Conservation (phyloP, 345 rosid genomes). For the Populus alba region DNA sequence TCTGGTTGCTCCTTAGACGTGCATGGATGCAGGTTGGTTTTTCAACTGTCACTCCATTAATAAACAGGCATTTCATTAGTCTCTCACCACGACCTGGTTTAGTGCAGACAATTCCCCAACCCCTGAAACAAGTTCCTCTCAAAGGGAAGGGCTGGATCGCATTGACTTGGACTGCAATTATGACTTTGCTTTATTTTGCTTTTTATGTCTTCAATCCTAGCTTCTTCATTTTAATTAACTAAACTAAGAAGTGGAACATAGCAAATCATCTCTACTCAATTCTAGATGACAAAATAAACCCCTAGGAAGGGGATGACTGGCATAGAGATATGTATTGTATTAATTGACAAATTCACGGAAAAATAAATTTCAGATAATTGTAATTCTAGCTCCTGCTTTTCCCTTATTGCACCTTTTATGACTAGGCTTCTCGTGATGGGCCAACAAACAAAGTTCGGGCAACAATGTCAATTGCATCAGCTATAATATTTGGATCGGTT, state of each 20-base stretch:
- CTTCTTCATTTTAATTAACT: constrained; percentile 6
- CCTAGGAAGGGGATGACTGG: background rate
- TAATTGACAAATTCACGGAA: background rate
- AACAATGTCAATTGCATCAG: constrained; percentile 95
- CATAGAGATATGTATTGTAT: background rate
- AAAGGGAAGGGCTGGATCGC: background rate
- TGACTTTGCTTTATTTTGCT: background rate
- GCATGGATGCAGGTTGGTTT: constrained; percentile 91
- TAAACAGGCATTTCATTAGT: background rate
- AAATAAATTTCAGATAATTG: background rate
- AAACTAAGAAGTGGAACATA: background rate
- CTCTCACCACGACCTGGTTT: constrained; percentile 8
- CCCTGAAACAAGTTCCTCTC: background rate
- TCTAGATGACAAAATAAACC: background rate
- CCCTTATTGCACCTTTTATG: constrained; percentile 18
- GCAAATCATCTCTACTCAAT: constrained; percentile 5
- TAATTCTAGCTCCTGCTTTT: constrained; percentile 8
- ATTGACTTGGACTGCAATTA: background rate
- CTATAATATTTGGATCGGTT: constrained; percentile 96
- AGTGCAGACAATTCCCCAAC: background rate
- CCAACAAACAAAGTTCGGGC: constrained; percentile 96
- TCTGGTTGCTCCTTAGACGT: constrained; percentile 76
- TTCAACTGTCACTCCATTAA: constrained; percentile 10
- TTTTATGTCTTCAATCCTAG: background rate
- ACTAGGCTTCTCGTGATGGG: constrained; percentile 93